A percentile compares a stretch with the other conserved stretches of the same genome.
Conservation (phyloP, 1,284 basidiomycete species). For the Gomphus bonarii region DNA sequence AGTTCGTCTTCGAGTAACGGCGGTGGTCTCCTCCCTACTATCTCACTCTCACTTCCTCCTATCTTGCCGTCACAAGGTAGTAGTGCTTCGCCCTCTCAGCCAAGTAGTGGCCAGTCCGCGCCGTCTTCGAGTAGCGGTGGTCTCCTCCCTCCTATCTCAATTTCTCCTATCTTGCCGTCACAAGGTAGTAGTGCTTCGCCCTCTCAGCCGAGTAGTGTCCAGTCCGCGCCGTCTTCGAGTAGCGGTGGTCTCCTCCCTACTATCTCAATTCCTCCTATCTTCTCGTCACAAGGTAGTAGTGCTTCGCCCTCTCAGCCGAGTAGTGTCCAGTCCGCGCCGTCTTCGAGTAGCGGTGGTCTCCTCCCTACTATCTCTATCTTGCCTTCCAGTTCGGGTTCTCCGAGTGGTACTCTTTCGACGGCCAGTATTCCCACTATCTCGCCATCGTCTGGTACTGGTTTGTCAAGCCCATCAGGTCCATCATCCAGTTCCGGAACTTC, state of each 20-base stretch:
- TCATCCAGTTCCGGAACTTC: neutral
- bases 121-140: neutral
- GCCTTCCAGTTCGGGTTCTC: neutral
- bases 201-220: neutral
- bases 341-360: neutral
- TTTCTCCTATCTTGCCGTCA: neutral
- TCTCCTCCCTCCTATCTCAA: neutral
- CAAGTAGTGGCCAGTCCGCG: neutral
- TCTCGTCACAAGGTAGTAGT: neutral
- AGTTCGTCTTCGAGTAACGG: neutral
- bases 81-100: neutral
- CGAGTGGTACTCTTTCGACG: neutral
- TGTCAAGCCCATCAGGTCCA: neutral
- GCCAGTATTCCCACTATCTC: neutral
- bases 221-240: neutral
- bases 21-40: neutral
- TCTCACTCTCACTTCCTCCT: too few species aligned
- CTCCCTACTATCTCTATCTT: too few species aligned
- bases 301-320: neutral
- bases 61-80: neutral
- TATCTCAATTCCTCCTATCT: neutral
- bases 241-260: neutral
- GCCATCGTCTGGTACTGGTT: neutral
- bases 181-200: neutral
- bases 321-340: neutral